A percentile compares a stretch with the other conserved stretches of the same genome.
These are phyloP conservation scores for Floccularia luteovirens DNA, from an alignment of 768 basidiomycete species.

Conservation along the genomic window DNA sequence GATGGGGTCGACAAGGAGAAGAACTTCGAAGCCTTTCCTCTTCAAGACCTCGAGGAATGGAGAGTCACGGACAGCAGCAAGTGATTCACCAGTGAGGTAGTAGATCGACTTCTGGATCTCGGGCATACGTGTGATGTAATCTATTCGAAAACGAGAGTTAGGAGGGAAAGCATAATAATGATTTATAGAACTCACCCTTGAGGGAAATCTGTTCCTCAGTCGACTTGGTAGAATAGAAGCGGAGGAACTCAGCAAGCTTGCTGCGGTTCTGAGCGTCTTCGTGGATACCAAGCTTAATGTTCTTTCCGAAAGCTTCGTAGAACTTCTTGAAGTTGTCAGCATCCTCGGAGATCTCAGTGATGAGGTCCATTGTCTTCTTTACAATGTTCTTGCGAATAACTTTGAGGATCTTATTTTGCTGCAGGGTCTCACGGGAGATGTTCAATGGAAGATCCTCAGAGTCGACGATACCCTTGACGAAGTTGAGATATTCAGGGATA, in stretches of 20 bases:
- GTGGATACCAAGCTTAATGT: constrained; percentile 99
- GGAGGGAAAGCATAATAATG: not conserved
- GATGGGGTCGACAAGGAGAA: constrained; percentile 96
- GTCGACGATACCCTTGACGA: constrained; percentile 99
- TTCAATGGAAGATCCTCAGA: constrained; percentile 99
- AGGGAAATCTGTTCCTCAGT: constrained; percentile 86
- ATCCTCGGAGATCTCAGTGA: constrained; percentile 97
- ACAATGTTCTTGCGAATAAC: constrained; percentile 99
- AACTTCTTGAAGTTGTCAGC: constrained; percentile 98
- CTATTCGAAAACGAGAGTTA: constrained; percentile 24
- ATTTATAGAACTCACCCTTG: constrained; percentile 52
- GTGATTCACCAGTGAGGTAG: constrained; percentile 98
- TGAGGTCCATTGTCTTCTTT: constrained; percentile 94
- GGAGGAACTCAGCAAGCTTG: constrained; percentile 98
- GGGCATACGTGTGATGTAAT: constrained; percentile 99
- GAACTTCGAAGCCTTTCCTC: constrained; percentile 98
- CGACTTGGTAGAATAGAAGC: constrained; percentile 96
- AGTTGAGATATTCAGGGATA: constrained; percentile 99
- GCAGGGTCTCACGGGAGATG: constrained; percentile 99
- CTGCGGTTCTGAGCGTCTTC: constrained; percentile 98
- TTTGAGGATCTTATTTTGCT: constrained; percentile 99
- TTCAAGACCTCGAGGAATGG: constrained; percentile 99
- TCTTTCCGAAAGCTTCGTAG: constrained; percentile 98
- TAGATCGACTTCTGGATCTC: constrained; percentile 98
- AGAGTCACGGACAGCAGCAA: constrained; percentile 84